phyloP scores from a whole-genome alignment of 345 rosid species.

The Reutealis trisperma region DNA sequence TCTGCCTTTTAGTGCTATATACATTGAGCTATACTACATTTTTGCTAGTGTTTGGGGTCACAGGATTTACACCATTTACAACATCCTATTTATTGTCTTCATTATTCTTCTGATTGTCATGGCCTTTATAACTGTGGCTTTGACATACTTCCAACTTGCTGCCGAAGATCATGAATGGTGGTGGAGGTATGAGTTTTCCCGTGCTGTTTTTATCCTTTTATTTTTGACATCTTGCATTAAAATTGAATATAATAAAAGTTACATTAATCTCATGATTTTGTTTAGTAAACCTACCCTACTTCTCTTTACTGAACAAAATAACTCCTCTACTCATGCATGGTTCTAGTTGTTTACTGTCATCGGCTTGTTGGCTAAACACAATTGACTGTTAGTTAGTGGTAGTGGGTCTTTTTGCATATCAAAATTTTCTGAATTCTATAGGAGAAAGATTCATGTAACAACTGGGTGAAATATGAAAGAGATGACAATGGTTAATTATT shows the following conservation, averaged over 20 bases:
- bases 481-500: not conserved
- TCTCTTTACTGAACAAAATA: too few relatives aligned
- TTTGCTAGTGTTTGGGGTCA: constrained; percentile 42
- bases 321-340: not conserved
- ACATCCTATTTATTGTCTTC: constrained; percentile 37
- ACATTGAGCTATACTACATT: constrained; percentile 37
- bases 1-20: constrained; percentile 37
- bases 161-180: constrained; percentile 42
- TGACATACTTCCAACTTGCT: constrained; percentile 42
- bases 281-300: not conserved
- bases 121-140: constrained; percentile 37
- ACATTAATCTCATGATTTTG: not conserved
- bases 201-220: not conserved
- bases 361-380: not conserved
- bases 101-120: constrained; percentile 38
- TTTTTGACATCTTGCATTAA: not conserved
- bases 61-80: constrained; percentile 38
- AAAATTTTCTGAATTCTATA: too few relatives aligned
- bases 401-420: not conserved
- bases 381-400: not conserved
- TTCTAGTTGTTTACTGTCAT: not conserved
- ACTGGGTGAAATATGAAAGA: not conserved
- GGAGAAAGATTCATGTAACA: not conserved
- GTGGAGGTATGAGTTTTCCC: constrained; percentile 32
- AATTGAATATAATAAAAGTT: not conserved